Percentiles rank a stretch among this genome's conserved stretches.
Evolutionary conservation across 805 yeast species (phyloP).

Genomic region (Ogataea ganodermae): DNA sequence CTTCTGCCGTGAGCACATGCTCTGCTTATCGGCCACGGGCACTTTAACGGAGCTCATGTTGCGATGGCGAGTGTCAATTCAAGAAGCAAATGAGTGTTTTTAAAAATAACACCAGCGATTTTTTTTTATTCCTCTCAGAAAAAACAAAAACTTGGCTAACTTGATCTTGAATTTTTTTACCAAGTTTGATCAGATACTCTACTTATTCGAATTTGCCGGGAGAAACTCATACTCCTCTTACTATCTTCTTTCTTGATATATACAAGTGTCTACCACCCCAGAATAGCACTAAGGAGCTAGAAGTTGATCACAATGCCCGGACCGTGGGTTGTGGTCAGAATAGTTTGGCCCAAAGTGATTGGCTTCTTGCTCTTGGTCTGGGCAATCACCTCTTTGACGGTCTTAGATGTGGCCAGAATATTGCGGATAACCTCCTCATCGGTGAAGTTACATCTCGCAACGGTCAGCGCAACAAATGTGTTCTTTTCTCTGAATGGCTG

Average conservation of each 20-base stretch:
- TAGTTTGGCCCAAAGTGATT: conserved; percentile 67
- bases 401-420: conserved; percentile 63
- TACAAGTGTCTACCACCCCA: conserved; percentile 1
- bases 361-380: conserved; percentile 68
- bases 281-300: conserved; percentile 13
- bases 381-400: conserved; percentile 54
- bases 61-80: not conserved
- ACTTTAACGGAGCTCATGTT: not conserved
- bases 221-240: too few species aligned
- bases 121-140: not conserved
- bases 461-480: conserved; percentile 59
- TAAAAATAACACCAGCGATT: too few species aligned
- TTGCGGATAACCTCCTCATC: conserved; percentile 77
- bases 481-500: conserved; percentile 77
- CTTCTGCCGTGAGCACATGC: conserved; percentile 17
- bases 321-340: conserved; percentile 69
- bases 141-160: not conserved
- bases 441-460: conserved; percentile 76
- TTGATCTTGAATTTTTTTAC: too few species aligned
- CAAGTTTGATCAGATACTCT: too few species aligned
- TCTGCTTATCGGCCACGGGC: conserved; percentile 6
- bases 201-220: too few species aligned
- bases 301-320: conserved; percentile 75
- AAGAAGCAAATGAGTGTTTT: too few species aligned
- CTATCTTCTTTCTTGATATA: conserved; percentile 1